Conservation (phyloP, 2,329 filamentous ascomycete species). For the Fusarium mundagurra region DNA sequence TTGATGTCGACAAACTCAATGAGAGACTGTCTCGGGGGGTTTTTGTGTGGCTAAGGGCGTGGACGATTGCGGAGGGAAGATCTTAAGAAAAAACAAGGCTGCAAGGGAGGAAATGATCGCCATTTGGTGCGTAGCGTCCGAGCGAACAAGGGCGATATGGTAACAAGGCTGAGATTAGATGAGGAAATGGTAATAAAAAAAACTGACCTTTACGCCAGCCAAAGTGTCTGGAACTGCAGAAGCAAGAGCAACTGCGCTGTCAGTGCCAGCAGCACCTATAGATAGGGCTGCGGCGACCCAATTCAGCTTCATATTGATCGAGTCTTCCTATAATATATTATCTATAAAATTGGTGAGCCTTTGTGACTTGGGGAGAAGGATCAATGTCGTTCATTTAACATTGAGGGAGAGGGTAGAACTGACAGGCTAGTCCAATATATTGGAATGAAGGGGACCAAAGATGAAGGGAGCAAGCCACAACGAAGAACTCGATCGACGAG, state of each 20-base stretch:
- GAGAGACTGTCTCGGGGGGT: neutral
- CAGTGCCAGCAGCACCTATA: constrained; percentile 44
- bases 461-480: neutral
- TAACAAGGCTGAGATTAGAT: neutral
- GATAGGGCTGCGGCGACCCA: constrained; percentile 46
- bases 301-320: constrained; percentile 47
- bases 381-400: neutral
- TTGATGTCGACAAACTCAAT: neutral
- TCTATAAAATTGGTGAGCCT: neutral
- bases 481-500: neutral
- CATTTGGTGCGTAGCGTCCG: neutral
- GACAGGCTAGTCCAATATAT: constrained; percentile 27
- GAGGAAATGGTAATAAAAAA: neutral
- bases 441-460: neutral
- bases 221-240: constrained; percentile 10
- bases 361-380: neutral
- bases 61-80: neutral
- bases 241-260: constrained; percentile 33
- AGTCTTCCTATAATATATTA: neutral
- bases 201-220: constrained; percentile 25
- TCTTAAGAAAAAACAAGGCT: neutral
- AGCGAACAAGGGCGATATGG: neutral
- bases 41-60: neutral
- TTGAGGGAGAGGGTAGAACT: neutral
- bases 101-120: neutral